Evolutionary conservation across 441 rosid species (phyloP), one percentile per base, ranked within the genome.

Genomic region (Jatropha multifida): DNA sequence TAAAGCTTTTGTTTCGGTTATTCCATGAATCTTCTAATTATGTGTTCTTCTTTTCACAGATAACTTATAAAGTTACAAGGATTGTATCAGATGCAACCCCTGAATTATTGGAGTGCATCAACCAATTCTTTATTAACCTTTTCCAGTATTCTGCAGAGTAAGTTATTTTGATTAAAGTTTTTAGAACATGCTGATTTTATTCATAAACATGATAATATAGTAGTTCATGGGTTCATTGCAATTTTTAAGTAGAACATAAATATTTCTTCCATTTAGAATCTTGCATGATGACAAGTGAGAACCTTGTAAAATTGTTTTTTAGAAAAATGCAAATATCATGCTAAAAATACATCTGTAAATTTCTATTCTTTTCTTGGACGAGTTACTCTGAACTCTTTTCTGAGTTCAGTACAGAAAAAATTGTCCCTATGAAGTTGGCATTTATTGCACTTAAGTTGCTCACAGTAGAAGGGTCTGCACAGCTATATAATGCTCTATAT

Each of bases 51-150:
- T 68, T 32, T 74, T 77, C 54, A 46, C 91, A 92, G 99, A 85
- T 92, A 86, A 83, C 94, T 72, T 82, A 81, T 74, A 91, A 87
- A 80, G 87, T 96, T 76, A 86, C 67, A 75, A 87, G 88, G 86
- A 92, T 94, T 82, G 89, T 77, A 54, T 94, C 92, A 27, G 97
- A 96, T 85, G 98, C 91, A 58, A 78, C 79, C 68, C 90, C 87
- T 67, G 90, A 89, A 67, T 78, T 92, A 72, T 69, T 86, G 83
- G 85, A 82, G 59, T 69, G 69, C 79, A 77, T 89, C n/a, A 88
- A 92, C 70, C 86, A 83, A 38, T 80, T 90, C 82, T 94, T 94
- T 82, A 81, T 91, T 17, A 44, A 73, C 65, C 84, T 96, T 80
- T 82, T 94, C 80, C 90, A 86, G 37, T 73, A 76, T 81, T 79